Percentiles rank a stretch among this genome's conserved stretches.
Evolutionary conservation across 2,329 filamentous ascomycete genomes (phyloP).

Genomic region (Daldinia eschscholtzii): DNA sequence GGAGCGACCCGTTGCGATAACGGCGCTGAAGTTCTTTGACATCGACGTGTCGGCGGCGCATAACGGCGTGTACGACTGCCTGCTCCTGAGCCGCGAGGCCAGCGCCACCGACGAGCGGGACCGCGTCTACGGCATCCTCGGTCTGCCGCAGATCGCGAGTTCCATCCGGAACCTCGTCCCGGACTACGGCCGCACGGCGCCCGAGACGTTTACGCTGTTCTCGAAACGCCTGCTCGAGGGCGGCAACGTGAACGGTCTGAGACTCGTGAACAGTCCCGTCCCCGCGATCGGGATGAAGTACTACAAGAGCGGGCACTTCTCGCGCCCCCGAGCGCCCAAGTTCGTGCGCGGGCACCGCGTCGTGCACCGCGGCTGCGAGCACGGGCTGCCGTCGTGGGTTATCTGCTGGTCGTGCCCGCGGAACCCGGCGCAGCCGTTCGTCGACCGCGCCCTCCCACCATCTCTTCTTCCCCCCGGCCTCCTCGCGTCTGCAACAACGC

Average conservation of each 20-base stretch:
- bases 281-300: constrained; percentile 19
- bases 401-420: constrained; percentile 33
- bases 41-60: constrained; percentile 12
- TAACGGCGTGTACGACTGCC: constrained; percentile 22
- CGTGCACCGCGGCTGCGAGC: constrained; percentile 27
- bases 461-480: constrained; percentile 2
- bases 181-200: constrained; percentile 22
- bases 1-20: constrained; percentile 24
- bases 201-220: constrained; percentile 24
- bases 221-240: constrained; percentile 17
- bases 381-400: constrained; percentile 26
- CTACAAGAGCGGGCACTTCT: constrained; percentile 19
- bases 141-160: constrained; percentile 15
- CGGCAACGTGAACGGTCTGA: constrained; percentile 26
- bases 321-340: constrained; percentile 21
- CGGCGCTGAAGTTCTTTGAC: constrained; percentile 18
- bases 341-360: constrained; percentile 19
- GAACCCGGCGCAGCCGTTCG: constrained; percentile 29
- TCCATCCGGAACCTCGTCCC: constrained; percentile 9
- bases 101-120: constrained; percentile 29
- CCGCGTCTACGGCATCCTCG: constrained; percentile 27
- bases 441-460: background rate
- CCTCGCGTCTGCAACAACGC: background rate
- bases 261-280: constrained; percentile 28
- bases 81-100: constrained; percentile 27